phyloP scores from a whole-genome alignment of 495 filamentous ascomycete genomes.

The Astrocystis sublimbata region DNA sequence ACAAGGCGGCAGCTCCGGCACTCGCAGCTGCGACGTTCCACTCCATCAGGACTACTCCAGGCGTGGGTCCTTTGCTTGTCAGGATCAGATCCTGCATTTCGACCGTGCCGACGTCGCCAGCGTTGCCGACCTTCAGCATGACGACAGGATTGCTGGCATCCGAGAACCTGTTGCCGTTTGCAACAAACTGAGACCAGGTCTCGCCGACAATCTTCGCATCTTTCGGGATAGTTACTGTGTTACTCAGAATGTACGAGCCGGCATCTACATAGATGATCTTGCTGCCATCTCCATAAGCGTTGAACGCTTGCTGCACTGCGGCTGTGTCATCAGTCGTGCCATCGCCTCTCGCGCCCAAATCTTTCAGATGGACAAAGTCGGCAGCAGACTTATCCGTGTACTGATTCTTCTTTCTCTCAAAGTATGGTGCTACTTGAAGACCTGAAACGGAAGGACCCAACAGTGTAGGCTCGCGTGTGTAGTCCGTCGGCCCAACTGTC shows the following conservation, averaged over 20 bases:
- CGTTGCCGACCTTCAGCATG: constrained; percentile 53
- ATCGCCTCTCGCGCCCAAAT: constrained; percentile 30
- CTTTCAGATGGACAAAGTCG: constrained; percentile 32
- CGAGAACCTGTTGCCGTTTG: constrained; percentile 50
- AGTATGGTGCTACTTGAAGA: constrained; percentile 41
- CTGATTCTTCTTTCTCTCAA: constrained; percentile 67
- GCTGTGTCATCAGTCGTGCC: constrained; percentile 35
- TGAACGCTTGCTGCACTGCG: constrained; percentile 25
- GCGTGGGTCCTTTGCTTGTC: constrained; percentile 39
- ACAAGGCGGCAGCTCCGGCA: constrained; percentile 56
- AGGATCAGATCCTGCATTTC: constrained; percentile 59
- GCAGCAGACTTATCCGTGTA: constrained; percentile 56
- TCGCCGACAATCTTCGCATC: constrained; percentile 49
- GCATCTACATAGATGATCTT: constrained; percentile 71
- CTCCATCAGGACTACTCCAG: constrained; percentile 40
- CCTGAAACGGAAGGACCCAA: background rate
- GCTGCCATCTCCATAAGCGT: constrained; percentile 19
- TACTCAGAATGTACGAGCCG: constrained; percentile 42
- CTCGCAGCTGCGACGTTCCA: constrained; percentile 22
- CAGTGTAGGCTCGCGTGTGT: constrained; percentile 9
- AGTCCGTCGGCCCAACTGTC: background rate
- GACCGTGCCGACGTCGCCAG: constrained; percentile 52
- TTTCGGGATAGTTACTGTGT: constrained; percentile 53
- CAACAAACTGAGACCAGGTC: constrained; percentile 48
- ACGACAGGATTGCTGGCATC: constrained; percentile 49